Evolutionary conservation across 2,329 filamentous ascomycete species (phyloP), one percentile per base, ranked within the genome.

Genomic region (Curvularia eragrostidis): DNA sequence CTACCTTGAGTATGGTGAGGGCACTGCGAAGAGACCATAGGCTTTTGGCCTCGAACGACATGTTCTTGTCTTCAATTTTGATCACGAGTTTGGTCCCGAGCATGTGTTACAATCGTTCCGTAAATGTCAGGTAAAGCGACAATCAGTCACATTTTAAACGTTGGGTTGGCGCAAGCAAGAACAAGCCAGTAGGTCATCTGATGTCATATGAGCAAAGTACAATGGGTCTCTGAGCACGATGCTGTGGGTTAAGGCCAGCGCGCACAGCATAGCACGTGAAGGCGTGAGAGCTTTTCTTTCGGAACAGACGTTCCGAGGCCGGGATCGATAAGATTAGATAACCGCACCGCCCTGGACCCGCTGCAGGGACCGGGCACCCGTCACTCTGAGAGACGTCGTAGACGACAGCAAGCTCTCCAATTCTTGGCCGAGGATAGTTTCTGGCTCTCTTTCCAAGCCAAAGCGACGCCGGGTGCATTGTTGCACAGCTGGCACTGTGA

Each of bases 321-420:
- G 30, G n/a, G 30, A 28, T 48, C 15, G 32, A 54, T 54, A 41
- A 46, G 57, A 59, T 53, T 44, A 59, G 49, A 52, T 46, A 49
- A 42, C 47, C 46, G 52, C 58, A 10, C 15, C 56, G 15, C 49
- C 47, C 55, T 10, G 56, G 8, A 19, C 10, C 10, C 36, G 52
- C 46, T 55, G 54, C 60, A 56, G 52, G 54, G 48, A 52, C 54
- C 38, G 34, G 21, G 46, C 44, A 44, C 54, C 54, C 48, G 44
- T 56, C 56, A 43, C 49, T 56, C 57, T 56, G 56, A 50, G n/a
- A 46, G 26, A 34, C 44, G 7, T 38, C 34, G 23, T 38, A 12
- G 30, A 26, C 9, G 53, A 54, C 52, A 43, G 13, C 12, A 30
- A 19, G 15, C 32, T 47, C 15, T 15, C 5, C 23, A 39, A 7